These are phyloP conservation scores for Colletotrichum karsti DNA, from an alignment of 2,329 filamentous ascomycete species.

Conservation along the genomic window DNA sequence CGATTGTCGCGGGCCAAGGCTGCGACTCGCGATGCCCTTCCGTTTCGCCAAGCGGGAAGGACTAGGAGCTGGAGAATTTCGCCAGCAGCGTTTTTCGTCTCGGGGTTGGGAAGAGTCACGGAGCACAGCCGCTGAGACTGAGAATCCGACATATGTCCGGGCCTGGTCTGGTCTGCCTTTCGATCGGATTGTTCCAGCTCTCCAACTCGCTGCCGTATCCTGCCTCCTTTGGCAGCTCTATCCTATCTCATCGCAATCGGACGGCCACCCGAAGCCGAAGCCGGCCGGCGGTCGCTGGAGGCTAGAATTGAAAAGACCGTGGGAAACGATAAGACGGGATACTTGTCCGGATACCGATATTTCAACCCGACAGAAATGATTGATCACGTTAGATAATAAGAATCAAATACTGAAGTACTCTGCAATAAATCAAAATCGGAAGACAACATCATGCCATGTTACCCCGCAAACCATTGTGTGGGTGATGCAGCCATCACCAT, in stretches of 20 bases:
- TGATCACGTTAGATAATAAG: neutral
- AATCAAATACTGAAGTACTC: neutral
- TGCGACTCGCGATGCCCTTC: conserved; percentile 5
- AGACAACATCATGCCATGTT: neutral
- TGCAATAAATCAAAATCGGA: neutral
- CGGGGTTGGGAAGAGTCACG: neutral
- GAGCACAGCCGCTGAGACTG: neutral
- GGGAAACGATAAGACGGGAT: neutral
- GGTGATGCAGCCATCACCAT: conserved; percentile 12
- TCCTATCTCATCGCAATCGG: conserved; percentile 22
- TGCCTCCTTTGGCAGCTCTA: conserved; percentile 8
- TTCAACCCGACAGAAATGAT: neutral
- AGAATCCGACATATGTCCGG: conserved; percentile 28
- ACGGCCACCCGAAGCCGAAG: neutral
- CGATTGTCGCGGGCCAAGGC: conserved; percentile 21
- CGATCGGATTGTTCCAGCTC: neutral
- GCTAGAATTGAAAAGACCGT: neutral
- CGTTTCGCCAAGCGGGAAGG: conserved; percentile 13
- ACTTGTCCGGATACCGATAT: neutral
- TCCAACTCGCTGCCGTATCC: neutral
- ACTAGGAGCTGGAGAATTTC: neutral
- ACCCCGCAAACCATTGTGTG: neutral
- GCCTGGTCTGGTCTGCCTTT: neutral
- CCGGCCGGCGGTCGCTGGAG: neutral
- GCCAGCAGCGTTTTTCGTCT: neutral